These are phyloP conservation scores for Diutina mesorugosa DNA, from an alignment of 1,139 yeast species.

Conservation along the genomic window DNA sequence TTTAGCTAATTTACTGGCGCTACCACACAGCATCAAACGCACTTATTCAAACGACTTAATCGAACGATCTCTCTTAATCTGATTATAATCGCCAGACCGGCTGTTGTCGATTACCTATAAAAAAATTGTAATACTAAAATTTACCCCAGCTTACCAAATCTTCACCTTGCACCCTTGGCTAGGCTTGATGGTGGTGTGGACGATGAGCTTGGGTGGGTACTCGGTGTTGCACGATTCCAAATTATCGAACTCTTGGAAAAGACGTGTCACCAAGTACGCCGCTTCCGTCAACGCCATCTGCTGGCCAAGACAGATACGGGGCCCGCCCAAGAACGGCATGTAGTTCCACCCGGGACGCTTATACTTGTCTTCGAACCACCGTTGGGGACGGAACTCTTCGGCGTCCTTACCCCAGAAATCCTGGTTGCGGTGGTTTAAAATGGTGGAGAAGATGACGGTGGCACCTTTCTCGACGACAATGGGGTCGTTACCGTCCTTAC, in stretches of 20 bases:
- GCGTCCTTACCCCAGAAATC: constrained; percentile 2
- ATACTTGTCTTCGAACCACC: constrained; percentile 1
- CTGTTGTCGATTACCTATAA: not conserved
- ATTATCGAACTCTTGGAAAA: not conserved
- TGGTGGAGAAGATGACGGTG: not conserved
- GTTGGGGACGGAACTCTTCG: not conserved
- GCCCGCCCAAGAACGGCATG: constrained; percentile 44
- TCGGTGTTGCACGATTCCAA: not conserved
- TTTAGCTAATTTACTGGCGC: too few relatives aligned
- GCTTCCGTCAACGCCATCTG: not conserved
- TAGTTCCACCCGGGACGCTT: not conserved
- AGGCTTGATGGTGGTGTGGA: not conserved
- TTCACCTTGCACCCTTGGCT: not conserved
- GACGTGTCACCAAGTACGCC: constrained; percentile 2
- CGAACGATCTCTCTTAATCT: too few relatives aligned
- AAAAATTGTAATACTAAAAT: too few relatives aligned
- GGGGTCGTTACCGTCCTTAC: not conserved
- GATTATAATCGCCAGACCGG: not conserved
- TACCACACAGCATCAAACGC: too few relatives aligned
- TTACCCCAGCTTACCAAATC: not conserved
- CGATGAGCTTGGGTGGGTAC: not conserved
- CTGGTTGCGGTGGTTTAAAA: not conserved
- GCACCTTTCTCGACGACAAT: not conserved
- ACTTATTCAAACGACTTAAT: too few relatives aligned
- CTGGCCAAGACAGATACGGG: constrained; percentile 34